Evolutionary conservation across 441 rosid genomes (phyloP), one percentile per base, ranked within the genome.

Genomic region (Erodium moschatum): DNA sequence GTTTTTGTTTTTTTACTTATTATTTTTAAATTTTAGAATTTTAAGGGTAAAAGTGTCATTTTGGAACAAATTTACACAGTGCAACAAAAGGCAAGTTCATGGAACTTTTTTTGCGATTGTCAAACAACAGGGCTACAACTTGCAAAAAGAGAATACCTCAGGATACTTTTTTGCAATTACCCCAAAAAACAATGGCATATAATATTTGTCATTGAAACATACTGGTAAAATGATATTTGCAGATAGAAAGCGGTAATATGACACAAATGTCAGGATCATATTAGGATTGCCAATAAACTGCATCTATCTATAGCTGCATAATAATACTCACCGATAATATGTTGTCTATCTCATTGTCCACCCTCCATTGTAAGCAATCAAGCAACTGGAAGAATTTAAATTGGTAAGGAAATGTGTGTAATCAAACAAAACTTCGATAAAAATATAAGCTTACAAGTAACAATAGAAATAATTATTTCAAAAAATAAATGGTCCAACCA

Each of bases 311-410:
- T n/a, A 16, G 12, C 56, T 40, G 6, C 6, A 60, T 42, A 42
- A 69, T 18, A 58, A 52, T 68, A 78, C 85, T 82, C 72, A 88
- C 93, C 15, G 79, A 67, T 38, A 86, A 79, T 38, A 88, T 85
- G 65, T 74, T 78, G 75, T 85, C 87, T 67, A 88, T 85, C 56
- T 80, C 85, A 68, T 86, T 88, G 29, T 85, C 78, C 58, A 75
- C 33, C 78, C 93, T 82, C 93, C 93, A 88, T 42, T 80, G 68
- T 24, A 86, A 80, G 72, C 87, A 79, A 27, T 85, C 87, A 21
- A 83, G 44, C 85, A 88, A 75, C 90, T 87, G 87, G 56, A 76
- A 74, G 76, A 79, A 65, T 67, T 67, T 56, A 61, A 66, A 60
- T 50, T 68, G 69, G 68, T 81, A 80, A 77, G 60, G 67, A 31